phyloP scores from a whole-genome alignment of 2,329 filamentous ascomycete species.

The Aspergillus hortae region DNA sequence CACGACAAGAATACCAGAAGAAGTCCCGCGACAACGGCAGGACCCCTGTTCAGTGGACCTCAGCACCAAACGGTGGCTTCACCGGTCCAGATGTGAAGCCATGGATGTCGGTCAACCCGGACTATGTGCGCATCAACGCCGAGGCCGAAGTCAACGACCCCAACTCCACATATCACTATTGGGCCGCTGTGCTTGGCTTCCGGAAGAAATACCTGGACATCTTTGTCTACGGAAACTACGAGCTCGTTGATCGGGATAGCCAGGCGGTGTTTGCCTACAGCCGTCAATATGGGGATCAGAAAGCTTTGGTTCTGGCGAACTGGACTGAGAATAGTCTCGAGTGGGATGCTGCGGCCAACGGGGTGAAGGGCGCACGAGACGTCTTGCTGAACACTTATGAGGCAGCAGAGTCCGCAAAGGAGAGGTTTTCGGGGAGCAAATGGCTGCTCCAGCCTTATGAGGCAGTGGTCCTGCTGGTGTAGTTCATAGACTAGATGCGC shows the following conservation, averaged over 20 bases:
- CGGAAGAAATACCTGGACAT: conserved; percentile 61
- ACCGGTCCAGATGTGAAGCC: conserved; percentile 51
- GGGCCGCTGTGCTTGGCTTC: conserved; percentile 55
- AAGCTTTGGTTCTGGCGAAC: conserved; percentile 34
- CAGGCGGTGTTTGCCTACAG: conserved; percentile 56
- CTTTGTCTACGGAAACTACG: conserved; percentile 66
- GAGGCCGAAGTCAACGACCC: conserved; percentile 39
- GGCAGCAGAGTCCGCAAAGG: conserved; percentile 12
- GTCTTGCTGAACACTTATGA: conserved; percentile 34
- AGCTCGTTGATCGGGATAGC: conserved; percentile 51
- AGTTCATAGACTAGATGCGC: not conserved
- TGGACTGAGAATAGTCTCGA: conserved; percentile 30
- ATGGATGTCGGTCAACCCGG: conserved; percentile 69
- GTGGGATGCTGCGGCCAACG: conserved; percentile 30
- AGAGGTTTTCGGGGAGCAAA: conserved; percentile 20
- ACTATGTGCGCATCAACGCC: conserved; percentile 62
- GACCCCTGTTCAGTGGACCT: conserved; percentile 69
- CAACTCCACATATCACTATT: conserved; percentile 58
- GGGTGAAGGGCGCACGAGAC: conserved; percentile 22
- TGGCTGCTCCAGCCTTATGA: conserved; percentile 35
- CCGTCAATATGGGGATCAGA: conserved; percentile 35
- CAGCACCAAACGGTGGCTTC: conserved; percentile 61
- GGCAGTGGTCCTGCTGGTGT: conserved; percentile 27
- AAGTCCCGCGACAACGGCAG: conserved; percentile 63
- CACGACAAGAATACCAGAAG: conserved; percentile 35